phyloP scores from a whole-genome alignment of 2,329 filamentous ascomycete genomes.

The Alternaria dauci region DNA sequence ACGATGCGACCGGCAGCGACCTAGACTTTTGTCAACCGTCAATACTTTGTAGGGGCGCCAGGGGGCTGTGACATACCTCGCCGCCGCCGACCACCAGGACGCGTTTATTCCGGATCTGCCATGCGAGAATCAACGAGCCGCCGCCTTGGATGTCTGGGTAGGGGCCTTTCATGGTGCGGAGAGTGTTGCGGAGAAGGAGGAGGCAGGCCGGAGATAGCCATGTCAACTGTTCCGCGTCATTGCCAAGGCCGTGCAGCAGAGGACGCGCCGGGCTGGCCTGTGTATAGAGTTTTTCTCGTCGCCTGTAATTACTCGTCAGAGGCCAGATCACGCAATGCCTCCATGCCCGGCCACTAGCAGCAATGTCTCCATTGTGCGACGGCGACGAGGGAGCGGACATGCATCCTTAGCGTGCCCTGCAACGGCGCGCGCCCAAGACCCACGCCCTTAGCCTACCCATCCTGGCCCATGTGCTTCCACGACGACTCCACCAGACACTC shows the following conservation, averaged over 20 bases:
- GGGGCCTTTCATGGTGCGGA: conserved; percentile 56
- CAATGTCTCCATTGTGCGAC: not conserved
- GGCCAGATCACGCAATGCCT: not conserved
- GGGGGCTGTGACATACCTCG: conserved; percentile 69
- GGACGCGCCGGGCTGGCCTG: not conserved
- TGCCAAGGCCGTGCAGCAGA: conserved; percentile 18
- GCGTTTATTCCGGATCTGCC: conserved; percentile 89
- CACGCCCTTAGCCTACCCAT: conserved; percentile 17
- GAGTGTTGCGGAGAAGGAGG: conserved; percentile 28
- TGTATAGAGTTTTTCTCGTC: not conserved
- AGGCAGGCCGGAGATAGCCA: conserved; percentile 36
- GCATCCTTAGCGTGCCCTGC: conserved; percentile 29
- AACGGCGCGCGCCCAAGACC: conserved; percentile 25
- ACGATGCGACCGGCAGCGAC: conserved; percentile 95
- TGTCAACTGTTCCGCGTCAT: conserved; percentile 22
- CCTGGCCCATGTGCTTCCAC: conserved; percentile 28
- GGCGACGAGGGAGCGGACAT: conserved; percentile 8
- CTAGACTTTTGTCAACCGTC: conserved; percentile 62
- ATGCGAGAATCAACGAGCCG: conserved; percentile 92
- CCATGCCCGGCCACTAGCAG: not conserved
- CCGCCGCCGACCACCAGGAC: conserved; percentile 95
- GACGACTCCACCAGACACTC: conserved; percentile 28
- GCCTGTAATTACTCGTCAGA: not conserved
- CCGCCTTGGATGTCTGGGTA: conserved; percentile 88
- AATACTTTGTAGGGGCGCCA: conserved; percentile 23